Evolutionary conservation across 1,139 yeast genomes (phyloP), one percentile per base, ranked within the genome.

Genomic region (Chernovozyma aurita): DNA sequence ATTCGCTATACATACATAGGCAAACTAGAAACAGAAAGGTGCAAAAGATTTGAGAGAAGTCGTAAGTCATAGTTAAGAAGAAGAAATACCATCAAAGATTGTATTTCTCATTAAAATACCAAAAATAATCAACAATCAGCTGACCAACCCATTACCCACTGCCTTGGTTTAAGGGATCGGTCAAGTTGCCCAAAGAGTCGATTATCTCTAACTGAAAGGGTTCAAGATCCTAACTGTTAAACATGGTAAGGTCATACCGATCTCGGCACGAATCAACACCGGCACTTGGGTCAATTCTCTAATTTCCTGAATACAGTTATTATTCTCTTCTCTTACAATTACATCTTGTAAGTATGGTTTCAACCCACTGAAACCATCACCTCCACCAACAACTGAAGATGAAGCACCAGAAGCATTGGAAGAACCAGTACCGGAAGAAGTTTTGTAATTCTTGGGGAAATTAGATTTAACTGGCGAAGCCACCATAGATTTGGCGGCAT

Each of bases 201-300:
- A n/a, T n/a, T n/a, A 20, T 20, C 22, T 9, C 22, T 20, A 20
- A 20, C 22, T 57, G 59, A 88, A 92, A 26, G 98, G 98, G 52
- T 92, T 92, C 52, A 90, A 70, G n/a, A 92, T 84, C 52, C 96
- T 78, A 11, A 92, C 96, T 3, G 97, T 86, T 53, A 92, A 73
- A 57, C 97, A 90, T 13, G 98, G 98, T 41, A 92, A 71, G 1
- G 95, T 88, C 90, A 86, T 87, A 36, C 96, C 97, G 38, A 88
- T 78, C 58, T 90, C 97, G 0, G 97, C 95, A 48, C 97, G 74
- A 43, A 92, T 68, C 43, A 92, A 67, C 16, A 92, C 80, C 13
- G 97, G 97, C 33, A 92, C 85, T 51, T 79, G 81, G 36, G 73
- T 73, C 50, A 90, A 65, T 50, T 86, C 94, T 43, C 76, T 71